Evolutionary conservation across 805 yeast genomes (phyloP).

Genomic region (Hanseniaspora osmophila): DNA sequence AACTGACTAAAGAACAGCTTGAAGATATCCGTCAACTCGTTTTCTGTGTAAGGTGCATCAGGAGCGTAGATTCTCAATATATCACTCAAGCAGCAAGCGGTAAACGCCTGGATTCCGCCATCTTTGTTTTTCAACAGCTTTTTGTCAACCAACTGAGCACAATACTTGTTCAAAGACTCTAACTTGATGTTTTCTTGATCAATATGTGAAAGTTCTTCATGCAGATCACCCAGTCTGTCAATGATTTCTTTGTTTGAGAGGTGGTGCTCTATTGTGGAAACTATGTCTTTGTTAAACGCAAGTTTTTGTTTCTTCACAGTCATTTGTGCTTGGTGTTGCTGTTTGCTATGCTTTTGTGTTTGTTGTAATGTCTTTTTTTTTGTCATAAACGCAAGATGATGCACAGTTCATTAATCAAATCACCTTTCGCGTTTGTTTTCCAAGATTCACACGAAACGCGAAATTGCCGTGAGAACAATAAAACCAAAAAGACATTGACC

Average conservation of each 20-base stretch:
- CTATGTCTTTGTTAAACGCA: slow-evolving; percentile 31
- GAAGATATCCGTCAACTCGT: slow-evolving; percentile 51
- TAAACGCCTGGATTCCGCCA: slow-evolving; percentile 51
- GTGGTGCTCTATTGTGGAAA: slow-evolving; percentile 42
- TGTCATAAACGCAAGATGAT: too few species aligned
- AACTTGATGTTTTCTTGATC: slow-evolving; percentile 48
- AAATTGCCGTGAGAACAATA: too few species aligned
- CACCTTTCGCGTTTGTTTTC: too few species aligned
- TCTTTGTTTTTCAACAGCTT: slow-evolving; percentile 51
- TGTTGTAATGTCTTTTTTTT: too few species aligned
- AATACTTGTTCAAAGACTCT: slow-evolving; percentile 29
- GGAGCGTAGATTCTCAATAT: slow-evolving; percentile 72
- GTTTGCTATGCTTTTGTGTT: neutral
- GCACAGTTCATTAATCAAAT: too few species aligned
- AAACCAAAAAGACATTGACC: too few species aligned
- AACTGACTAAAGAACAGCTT: slow-evolving; percentile 52
- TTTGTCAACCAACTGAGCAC: slow-evolving; percentile 38
- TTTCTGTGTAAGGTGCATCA: slow-evolving; percentile 69
- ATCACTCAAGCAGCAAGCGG: slow-evolving; percentile 65
- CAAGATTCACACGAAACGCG: too few species aligned
- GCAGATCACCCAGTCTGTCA: slow-evolving; percentile 39
- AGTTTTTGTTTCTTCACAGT: slow-evolving; percentile 13
- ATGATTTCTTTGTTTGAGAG: slow-evolving; percentile 51
- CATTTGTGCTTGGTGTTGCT: slow-evolving; percentile 2
- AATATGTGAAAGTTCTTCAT: slow-evolving; percentile 46